Evolutionary conservation across 768 basidiomycete species (phyloP).

Genomic region (Asterophora lycoperdoides): DNA sequence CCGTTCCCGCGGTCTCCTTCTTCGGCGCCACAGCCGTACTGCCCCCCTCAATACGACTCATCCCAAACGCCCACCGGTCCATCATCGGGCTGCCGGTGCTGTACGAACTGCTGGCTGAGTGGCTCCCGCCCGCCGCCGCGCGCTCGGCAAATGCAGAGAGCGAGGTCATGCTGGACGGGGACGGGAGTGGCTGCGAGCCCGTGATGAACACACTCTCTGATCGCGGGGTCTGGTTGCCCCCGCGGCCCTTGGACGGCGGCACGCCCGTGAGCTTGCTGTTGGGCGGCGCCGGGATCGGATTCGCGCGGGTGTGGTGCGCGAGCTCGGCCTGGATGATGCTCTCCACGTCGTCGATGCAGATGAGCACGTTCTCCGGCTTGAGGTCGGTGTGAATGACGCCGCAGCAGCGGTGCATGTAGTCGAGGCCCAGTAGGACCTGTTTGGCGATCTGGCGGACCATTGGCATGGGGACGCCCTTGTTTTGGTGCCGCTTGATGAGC

Average conservation of each 20-base stretch:
- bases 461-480: slow-evolving; percentile 92
- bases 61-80: slow-evolving; percentile 88
- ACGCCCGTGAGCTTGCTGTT: slow-evolving; percentile 81
- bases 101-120: slow-evolving; percentile 37
- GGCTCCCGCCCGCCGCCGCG: not conserved
- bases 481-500: slow-evolving; percentile 97
- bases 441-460: slow-evolving; percentile 96
- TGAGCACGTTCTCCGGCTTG: slow-evolving; percentile 97
- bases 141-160: slow-evolving; percentile 14
- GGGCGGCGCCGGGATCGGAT: slow-evolving; percentile 19
- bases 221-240: slow-evolving; percentile 94
- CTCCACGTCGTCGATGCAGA: slow-evolving; percentile 96
- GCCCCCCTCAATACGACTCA: slow-evolving; percentile 70
- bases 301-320: slow-evolving; percentile 44
- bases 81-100: slow-evolving; percentile 47
- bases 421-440: slow-evolving; percentile 90
- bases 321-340: slow-evolving; percentile 84
- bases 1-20: not conserved
- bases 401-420: slow-evolving; percentile 97
- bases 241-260: slow-evolving; percentile 86
- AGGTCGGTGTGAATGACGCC: slow-evolving; percentile 97
- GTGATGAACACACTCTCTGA: slow-evolving; percentile 78
- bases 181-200: slow-evolving; percentile 89
- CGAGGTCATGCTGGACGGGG: slow-evolving; percentile 52
- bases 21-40: not conserved